Base-by-base conservation (phyloP, 495 filamentous ascomycete species). In the Daldinia vernicosa region DNA sequence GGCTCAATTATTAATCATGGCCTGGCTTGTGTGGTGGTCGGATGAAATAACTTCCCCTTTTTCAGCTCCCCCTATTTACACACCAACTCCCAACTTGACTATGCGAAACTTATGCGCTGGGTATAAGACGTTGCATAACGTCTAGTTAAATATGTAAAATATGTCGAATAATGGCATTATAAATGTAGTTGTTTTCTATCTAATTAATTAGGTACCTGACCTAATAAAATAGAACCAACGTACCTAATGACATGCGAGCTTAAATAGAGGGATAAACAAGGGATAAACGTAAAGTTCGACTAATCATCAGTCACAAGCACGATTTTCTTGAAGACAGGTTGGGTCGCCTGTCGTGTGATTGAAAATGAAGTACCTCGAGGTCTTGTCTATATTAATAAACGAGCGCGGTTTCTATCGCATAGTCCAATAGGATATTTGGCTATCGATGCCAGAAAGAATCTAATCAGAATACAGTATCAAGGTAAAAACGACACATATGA, bases 291-390 rank as follows among this genome's bases (percentile, higher is more conserved):
- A 54, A 54, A 0, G 15, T n/a, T 26, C 5, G 30, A 19, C 28
- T 22, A 15, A 3, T 11, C 24, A 26, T 0, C 11, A 52, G 19
- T 24, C 19, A 14, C 50, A 26, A n/a, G 22, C 6, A 52, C 28
- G 17, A 22, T 28, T 28, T 27, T 12, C 17, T 4, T 26, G 7
- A 14, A 22, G 24, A 69, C 52, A 56, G 60, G 58, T 63, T 43
- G 52, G 63, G 30, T 24, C 17, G 53, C 28, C 26, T 55, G 27
- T 35, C 8, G 14, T 45, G 11, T 56, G 39, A 24, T 40, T n/a
- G 17, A 30, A 65, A 61, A 50, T 27, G 17, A 63, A 45, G 30
- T 33, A 35, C 68, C 63, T 66, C 68, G 68, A 71, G 63, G 68
- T 71, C 30, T 56, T 28, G 14, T 53, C 56, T 70, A 70, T 53